A percentile compares a stretch with the other conserved stretches of the same genome.
These are phyloP conservation scores for Mangifera indica DNA, from an alignment of 345 rosid genomes.

Conservation along the genomic window DNA sequence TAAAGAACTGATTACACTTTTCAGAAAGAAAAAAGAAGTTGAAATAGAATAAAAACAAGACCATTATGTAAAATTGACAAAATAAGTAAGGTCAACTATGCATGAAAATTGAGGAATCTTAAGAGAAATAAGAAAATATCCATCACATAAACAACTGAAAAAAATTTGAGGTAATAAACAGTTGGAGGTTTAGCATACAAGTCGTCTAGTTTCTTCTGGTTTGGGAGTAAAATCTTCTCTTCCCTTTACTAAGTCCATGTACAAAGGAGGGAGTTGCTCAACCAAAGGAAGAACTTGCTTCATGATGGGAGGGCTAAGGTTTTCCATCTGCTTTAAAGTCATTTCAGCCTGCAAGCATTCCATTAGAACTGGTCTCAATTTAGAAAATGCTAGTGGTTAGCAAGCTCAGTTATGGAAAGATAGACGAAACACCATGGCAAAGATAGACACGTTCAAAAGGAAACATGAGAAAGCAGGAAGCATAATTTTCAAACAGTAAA, in stretches of 20 bases:
- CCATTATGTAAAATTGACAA: conserved; percentile 13
- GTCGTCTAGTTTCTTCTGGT: conserved; percentile 95
- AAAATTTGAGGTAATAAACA: not conserved
- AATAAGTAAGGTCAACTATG: not conserved
- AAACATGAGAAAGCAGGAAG: not conserved
- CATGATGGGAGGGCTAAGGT: conserved; percentile 87
- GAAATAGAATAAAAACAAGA: not conserved
- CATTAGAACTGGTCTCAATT: not conserved
- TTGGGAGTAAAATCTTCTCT: conserved; percentile 92
- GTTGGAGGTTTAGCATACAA: conserved; percentile 54
- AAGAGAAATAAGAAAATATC: not conserved
- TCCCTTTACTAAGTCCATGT: conserved; percentile 90
- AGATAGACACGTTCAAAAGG: not conserved
- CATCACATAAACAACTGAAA: not conserved
- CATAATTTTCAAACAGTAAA: not conserved
- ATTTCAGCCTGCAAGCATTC: conserved; percentile 77
- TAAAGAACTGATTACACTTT: not conserved
- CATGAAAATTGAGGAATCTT: not conserved
- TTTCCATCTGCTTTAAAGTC: conserved; percentile 88
- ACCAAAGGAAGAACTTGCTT: conserved; percentile 93
- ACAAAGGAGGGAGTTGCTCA: conserved; percentile 94
- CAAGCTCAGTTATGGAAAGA: not conserved
- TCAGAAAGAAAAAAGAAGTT: not conserved
- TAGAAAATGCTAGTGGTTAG: not conserved
- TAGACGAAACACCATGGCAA: not conserved